Conservation (phyloP, 164 flowering plant genomes). For the Macadamia integrifolia region DNA sequence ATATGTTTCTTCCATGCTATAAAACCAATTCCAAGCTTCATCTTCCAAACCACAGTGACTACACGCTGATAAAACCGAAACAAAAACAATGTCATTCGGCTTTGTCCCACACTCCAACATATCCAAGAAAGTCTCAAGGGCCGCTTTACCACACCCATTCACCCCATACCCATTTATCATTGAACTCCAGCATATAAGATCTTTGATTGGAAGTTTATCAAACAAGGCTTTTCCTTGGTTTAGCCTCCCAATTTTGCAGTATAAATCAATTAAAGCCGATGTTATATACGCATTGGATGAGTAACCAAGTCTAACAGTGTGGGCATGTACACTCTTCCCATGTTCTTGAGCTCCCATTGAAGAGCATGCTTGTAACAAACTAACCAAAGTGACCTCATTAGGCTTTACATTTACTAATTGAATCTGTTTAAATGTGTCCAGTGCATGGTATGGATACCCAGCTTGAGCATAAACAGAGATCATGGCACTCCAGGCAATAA, state of each 20-base stretch:
- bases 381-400: conserved; percentile 46
- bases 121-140: conserved; percentile 40
- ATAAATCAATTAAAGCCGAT: conserved; percentile 53
- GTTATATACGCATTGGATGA: conserved; percentile 33
- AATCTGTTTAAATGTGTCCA: conserved; percentile 37
- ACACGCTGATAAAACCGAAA: conserved; percentile 56
- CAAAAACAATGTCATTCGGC: conserved; percentile 50
- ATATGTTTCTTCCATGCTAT: conserved; percentile 40
- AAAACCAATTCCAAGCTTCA: conserved; percentile 51
- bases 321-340: conserved; percentile 48
- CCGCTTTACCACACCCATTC: conserved; percentile 54
- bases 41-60: conserved; percentile 53
- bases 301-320: conserved; percentile 35
- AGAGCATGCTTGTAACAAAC: conserved; percentile 51
- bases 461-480: conserved; percentile 36
- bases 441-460: conserved; percentile 30
- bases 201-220: conserved; percentile 31
- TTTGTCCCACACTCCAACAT: conserved; percentile 42
- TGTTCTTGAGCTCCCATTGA: conserved; percentile 29
- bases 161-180: conserved; percentile 60
- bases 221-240: conserved; percentile 41
- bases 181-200: conserved; percentile 63
- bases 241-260: conserved; percentile 52
- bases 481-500: conserved; percentile 62
- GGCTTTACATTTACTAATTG: conserved; percentile 33